These are phyloP conservation scores for Alnus glutinosa DNA, from an alignment of 306 rosid genomes.

Conservation along the genomic window DNA sequence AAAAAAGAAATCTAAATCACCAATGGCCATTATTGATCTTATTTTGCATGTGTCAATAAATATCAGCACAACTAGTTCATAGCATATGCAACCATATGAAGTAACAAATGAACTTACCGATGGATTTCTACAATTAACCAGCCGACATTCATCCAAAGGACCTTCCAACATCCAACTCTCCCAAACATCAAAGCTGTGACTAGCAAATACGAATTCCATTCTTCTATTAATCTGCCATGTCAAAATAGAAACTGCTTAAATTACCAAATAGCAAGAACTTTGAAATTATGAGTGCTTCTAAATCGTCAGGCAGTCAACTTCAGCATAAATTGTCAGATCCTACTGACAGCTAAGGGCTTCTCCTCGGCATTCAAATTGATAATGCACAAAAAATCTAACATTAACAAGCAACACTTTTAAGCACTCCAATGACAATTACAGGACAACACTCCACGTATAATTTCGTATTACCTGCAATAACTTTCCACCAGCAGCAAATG, in stretches of 20 bases:
- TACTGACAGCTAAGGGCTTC: slow-evolving; percentile 15
- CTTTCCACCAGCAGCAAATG: slow-evolving; percentile 97
- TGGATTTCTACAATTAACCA: slow-evolving; percentile 87
- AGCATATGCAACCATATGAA: slow-evolving; percentile 12
- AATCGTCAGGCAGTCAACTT: slow-evolving; percentile 14
- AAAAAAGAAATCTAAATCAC: background rate
- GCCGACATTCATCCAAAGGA: slow-evolving; percentile 81
- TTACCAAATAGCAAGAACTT: slow-evolving; percentile 20
- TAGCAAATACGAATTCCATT: slow-evolving; percentile 93
- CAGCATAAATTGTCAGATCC: background rate
- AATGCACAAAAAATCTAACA: slow-evolving; percentile 12
- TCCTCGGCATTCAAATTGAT: slow-evolving; percentile 10
- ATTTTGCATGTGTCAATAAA: background rate
- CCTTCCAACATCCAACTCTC: slow-evolving; percentile 91
- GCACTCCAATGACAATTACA: background rate
- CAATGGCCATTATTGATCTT: background rate
- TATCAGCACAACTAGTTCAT: slow-evolving; percentile 8
- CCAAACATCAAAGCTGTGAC: slow-evolving; percentile 99
- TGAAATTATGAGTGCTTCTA: slow-evolving; percentile 18
- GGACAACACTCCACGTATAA: background rate
- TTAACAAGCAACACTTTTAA: background rate
- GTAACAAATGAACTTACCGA: slow-evolving; percentile 47
- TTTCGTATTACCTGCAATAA: slow-evolving; percentile 72
- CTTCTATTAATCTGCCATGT: slow-evolving; percentile 83
- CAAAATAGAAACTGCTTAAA: slow-evolving; percentile 10